Evolutionary conservation across 495 filamentous ascomycete genomes (phyloP).

Genomic region (Echria macrotheca): DNA sequence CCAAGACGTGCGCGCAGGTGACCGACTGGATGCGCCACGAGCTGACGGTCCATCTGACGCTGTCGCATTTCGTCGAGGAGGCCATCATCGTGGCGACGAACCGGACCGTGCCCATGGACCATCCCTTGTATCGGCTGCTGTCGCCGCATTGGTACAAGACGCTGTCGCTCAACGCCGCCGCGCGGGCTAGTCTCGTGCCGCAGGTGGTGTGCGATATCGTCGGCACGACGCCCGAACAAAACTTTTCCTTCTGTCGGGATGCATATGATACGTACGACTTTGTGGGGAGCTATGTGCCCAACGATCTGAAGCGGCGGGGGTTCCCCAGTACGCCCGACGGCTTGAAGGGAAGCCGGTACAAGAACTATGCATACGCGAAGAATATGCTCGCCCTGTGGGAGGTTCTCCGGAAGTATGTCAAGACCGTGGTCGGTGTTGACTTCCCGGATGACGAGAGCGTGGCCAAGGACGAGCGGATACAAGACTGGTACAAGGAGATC

Average conservation of each 20-base stretch:
- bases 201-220: conserved; percentile 36
- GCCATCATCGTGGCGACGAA: conserved; percentile 43
- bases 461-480: conserved; percentile 25
- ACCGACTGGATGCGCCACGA: conserved; percentile 48
- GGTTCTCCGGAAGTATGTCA: conserved; percentile 32
- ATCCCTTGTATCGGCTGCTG: conserved; percentile 37
- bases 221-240: conserved; percentile 27
- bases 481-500: conserved; percentile 36
- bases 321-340: conserved; percentile 34
- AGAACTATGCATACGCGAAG: conserved; percentile 44
- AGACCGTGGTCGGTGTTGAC: conserved; percentile 22
- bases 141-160: conserved; percentile 47
- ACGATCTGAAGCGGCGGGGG: conserved; percentile 38
- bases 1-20: conserved; percentile 45
- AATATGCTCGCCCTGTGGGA: conserved; percentile 40
- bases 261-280: conserved; percentile 39
- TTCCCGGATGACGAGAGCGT: conserved; percentile 24
- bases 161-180: conserved; percentile 44
- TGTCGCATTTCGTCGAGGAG: conserved; percentile 46
- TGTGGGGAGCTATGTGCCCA: conserved; percentile 38
- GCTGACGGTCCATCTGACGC: conserved; percentile 38
- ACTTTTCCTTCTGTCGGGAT: conserved; percentile 26
- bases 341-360: conserved; percentile 33
- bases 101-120: conserved; percentile 33
- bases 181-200: conserved; percentile 40